Evolutionary conservation across 148 eudicot species (phyloP), one percentile per base, ranked within the genome.

Genomic region (Euryodendron excelsum): DNA sequence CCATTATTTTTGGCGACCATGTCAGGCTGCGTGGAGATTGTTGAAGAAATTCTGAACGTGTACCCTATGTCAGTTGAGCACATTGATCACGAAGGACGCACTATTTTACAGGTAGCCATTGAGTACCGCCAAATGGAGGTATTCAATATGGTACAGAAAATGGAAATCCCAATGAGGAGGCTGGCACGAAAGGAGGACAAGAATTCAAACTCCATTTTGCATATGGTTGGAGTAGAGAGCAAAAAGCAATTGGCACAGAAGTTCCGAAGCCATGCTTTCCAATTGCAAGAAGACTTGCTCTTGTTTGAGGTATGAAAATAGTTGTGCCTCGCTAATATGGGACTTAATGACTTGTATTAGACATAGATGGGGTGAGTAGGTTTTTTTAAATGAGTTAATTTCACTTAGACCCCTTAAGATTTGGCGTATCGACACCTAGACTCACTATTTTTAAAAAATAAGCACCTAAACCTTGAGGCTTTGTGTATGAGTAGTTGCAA

Each of bases 1-100:
- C 77, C 77, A 36, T 58, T 74, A 44, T 36, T 74, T 56, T 58
- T 58, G 65, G 77, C 77, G n/a, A 74, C 52, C 27, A 58, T 37
- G 63, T 0, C n/a, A 12, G 77, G 66, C 12, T 36, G 65, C 36
- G 20, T 58, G 34, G 77, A 74, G 31, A 74, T 58, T 6, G 66
- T 74, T 6, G 20, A 34, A 25, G n/a, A 55, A n/a, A 73, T 73
- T 55, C 64, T 73, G 11, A 0, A 37, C 5, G 37, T 23, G 34
- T 23, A 74, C 15, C 77, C 65, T 7, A 41, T 45, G 34, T 66
- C 77, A 56, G 77, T 74, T 59, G 77, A 74, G 10, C 63, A 74
- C 33, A 15, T 74, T 21, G 77, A 74, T 59, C 9, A 5, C 20
- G 7, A 37, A 17, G 66, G 34, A 34, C 30, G 66, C 23, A 74